A percentile compares a stretch with the other conserved stretches of the same genome.
Evolutionary conservation across 805 yeast species (phyloP).

Genomic region (Zygoascus ofunaensis): DNA sequence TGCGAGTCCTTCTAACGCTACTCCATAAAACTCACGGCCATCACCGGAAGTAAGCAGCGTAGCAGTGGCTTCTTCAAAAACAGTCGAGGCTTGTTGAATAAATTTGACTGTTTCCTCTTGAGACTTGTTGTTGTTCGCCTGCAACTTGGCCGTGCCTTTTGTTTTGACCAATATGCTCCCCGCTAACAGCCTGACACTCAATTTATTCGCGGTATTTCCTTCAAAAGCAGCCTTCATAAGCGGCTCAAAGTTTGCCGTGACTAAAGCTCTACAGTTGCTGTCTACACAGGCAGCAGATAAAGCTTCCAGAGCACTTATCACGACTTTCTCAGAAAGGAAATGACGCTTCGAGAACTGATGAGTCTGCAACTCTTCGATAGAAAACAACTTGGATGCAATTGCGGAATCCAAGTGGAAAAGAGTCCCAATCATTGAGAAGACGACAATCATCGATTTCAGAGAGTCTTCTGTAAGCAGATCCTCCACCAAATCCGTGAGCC

Average conservation of each 20-base stretch:
- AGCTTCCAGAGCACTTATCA: constrained; percentile 23
- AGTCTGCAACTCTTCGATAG: constrained; percentile 13
- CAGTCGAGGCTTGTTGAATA: constrained; percentile 19
- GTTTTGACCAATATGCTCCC: constrained; percentile 28
- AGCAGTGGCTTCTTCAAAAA: constrained; percentile 22
- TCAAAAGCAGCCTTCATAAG: constrained; percentile 19
- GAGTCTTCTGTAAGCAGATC: constrained; percentile 12
- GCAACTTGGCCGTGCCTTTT: constrained; percentile 17
- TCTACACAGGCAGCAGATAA: constrained; percentile 29
- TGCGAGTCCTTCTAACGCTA: constrained; percentile 32
- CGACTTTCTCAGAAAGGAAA: constrained; percentile 16
- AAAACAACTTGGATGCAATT: constrained; percentile 21
- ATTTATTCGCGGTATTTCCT: constrained; percentile 11
- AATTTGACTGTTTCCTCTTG: constrained; percentile 9
- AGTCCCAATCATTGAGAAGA: constrained; percentile 22
- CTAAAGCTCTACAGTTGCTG: constrained; percentile 23
- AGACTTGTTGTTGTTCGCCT: constrained; percentile 21
- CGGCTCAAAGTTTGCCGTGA: constrained; percentile 19
- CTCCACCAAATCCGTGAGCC: constrained; percentile 9
- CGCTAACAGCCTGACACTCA: constrained; percentile 22
- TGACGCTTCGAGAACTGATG: constrained; percentile 11
- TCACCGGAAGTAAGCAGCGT: constrained; percentile 5
- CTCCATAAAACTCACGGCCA: constrained; percentile 9
- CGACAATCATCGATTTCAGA: constrained; percentile 13
- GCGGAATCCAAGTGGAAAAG: constrained; percentile 23